Evolutionary conservation across 306 rosid genomes (phyloP).

Genomic region (Parietaria judaica): DNA sequence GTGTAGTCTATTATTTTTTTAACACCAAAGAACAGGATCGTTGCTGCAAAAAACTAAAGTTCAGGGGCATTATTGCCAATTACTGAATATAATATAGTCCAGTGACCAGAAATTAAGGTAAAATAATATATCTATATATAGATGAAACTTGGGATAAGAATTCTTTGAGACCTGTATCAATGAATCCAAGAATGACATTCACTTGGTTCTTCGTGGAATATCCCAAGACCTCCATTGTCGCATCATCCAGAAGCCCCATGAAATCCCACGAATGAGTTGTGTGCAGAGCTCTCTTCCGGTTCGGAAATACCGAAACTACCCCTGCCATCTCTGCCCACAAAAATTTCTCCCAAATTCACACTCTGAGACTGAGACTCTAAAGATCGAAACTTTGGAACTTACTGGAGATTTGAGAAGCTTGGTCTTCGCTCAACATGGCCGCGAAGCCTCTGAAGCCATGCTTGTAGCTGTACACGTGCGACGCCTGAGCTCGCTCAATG

Average conservation of each 20-base stretch:
- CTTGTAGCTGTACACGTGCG: constrained; percentile 59
- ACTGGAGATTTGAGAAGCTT: constrained; percentile 63
- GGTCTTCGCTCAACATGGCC: constrained; percentile 53
- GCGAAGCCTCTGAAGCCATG: constrained; percentile 81
- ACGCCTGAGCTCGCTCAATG: constrained; percentile 47
- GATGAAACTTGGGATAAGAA: neutral
- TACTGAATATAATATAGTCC: neutral
- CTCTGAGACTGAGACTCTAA: neutral
- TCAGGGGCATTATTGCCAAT: too few species aligned
- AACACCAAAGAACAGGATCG: too few species aligned
- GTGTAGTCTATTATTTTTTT: too few species aligned
- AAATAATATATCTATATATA: too few species aligned
- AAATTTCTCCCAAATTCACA: constrained; percentile 4
- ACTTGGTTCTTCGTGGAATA: constrained; percentile 51
- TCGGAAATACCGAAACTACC: constrained; percentile 73
- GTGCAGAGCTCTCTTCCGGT: constrained; percentile 53
- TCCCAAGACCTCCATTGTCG: constrained; percentile 45
- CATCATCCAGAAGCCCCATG: constrained; percentile 55
- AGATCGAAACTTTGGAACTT: constrained; percentile 10
- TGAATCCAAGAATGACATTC: constrained; percentile 59
- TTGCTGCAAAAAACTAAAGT: too few species aligned
- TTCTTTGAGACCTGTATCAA: constrained; percentile 51
- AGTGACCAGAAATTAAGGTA: neutral
- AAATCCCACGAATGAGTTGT: constrained; percentile 84
- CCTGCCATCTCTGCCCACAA: constrained; percentile 66